Evolutionary conservation across 208 protist genomes (phyloP).

Genomic region (Trypanosoma cruzi): DNA sequence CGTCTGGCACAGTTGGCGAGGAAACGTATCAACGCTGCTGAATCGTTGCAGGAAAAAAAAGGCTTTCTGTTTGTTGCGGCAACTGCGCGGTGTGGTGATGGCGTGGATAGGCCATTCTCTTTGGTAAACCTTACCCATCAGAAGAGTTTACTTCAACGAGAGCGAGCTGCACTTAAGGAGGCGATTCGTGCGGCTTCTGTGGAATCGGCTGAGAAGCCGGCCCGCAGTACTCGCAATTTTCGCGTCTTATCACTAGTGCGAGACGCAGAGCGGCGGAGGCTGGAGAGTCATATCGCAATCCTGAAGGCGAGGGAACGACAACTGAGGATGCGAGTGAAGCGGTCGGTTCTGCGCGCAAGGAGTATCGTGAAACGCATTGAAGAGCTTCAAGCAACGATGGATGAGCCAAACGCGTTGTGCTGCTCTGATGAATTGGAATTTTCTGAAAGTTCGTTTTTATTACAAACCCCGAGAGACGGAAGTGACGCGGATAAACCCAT

Average conservation of each 20-base stretch:
- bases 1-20: neutral
- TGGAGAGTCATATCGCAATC: neutral
- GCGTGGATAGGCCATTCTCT: neutral
- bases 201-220: neutral
- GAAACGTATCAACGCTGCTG: neutral
- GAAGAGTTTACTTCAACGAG: conserved; percentile 1
- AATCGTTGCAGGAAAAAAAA: neutral
- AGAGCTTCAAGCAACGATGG: neutral
- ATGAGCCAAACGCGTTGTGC: neutral
- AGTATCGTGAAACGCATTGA: conserved; percentile 5
- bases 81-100: neutral
- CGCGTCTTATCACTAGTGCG: neutral
- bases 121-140: neutral
- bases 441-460: neutral
- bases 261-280: neutral
- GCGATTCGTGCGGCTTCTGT: conserved; percentile 6
- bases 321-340: neutral
- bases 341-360: neutral
- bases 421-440: no score
- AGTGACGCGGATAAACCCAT: neutral
- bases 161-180: conserved; percentile 3
- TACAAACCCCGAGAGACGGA: neutral
- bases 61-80: neutral
- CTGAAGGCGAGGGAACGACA: neutral
- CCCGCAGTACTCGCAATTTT: neutral